These are phyloP conservation scores for Phytophthora tubulina DNA, from an alignment of 352 stramenopile species.

Conservation along the genomic window DNA sequence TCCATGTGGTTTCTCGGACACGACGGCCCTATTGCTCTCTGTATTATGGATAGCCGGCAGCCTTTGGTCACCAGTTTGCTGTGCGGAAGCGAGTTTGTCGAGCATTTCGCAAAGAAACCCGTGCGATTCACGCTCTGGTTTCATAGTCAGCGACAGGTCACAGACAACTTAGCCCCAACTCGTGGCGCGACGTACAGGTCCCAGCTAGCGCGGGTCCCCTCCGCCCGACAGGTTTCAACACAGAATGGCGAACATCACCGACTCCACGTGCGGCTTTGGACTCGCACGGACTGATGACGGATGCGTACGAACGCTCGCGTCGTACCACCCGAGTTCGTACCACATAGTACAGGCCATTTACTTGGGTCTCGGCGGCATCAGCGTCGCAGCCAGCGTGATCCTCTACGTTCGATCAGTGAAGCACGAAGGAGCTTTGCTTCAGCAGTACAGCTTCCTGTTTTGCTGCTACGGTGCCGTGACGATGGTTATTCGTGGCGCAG, in stretches of 20 bases:
- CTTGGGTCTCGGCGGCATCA: conserved; percentile 39
- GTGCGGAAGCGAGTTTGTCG: conserved; percentile 19
- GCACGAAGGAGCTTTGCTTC: conserved; percentile 48
- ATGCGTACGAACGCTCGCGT: conserved; percentile 47
- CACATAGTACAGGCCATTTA: conserved; percentile 46
- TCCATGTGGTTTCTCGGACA: conserved; percentile 47
- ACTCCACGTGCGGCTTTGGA: conserved; percentile 48
- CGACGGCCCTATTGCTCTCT: conserved; percentile 20
- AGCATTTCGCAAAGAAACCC: conserved; percentile 38
- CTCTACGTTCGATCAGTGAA: conserved; percentile 51
- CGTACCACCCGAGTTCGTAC: conserved; percentile 41
- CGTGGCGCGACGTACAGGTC: conserved; percentile 19
- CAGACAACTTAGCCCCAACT: conserved; percentile 4
- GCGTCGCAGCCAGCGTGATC: conserved; percentile 41
- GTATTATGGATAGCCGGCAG: conserved; percentile 29
- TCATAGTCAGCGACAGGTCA: conserved; percentile 13
- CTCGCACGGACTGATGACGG: conserved; percentile 39
- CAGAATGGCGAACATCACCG: conserved; percentile 49
- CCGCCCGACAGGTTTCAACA: conserved; percentile 12
- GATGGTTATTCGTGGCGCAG: conserved; percentile 51
- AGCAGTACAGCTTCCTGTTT: conserved; percentile 57
- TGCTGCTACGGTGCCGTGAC: conserved; percentile 56
- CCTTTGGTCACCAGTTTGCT: conserved; percentile 25
- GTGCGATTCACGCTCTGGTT: conserved; percentile 22
- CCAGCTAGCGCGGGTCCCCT: conserved; percentile 14